Base-by-base conservation (phyloP, 306 rosid species). In the Vigna hirtella region DNA sequence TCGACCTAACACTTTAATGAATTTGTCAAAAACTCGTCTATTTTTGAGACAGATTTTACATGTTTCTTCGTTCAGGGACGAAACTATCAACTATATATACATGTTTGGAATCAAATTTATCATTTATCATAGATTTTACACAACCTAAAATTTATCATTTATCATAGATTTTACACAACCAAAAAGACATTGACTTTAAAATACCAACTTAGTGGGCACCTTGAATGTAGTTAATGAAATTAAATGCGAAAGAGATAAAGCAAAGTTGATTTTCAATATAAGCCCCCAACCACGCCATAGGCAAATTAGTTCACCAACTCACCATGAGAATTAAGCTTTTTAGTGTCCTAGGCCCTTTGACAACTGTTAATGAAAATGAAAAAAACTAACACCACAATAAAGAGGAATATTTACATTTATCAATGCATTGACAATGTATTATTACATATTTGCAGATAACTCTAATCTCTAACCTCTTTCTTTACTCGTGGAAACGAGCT, bases 381-480 rank as follows among this genome's bases (percentile, higher is more conserved):
- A 30, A 20, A 24, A 70, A 42, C 28, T 14, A 7, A 32, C 34
- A 52, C 24, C 28, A 38, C n/a, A 26, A 62, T 63, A 5, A 53
- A 77, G 70, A 82, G 58, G 30, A 76, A 70, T 77, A 77, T 82
- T 20, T 32, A 77, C 70, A 71, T 6, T 76, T 61, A 66, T 8
- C 34, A 61, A 57, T 79, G 34, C 74, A 61, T 69, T 70, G 36
- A 68, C 10, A 30, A 74, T 61, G 70, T 62, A 79, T 55, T 42
- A 45, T 69, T 70, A 53, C 75, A 68, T 79, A 74, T 79, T 68
- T 79, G 87, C 78, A 69, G 50, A 49, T 83, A 12, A 57, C 34
- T 56, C 72, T 73, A 73, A 52, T 43, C 70, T 82, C 68, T 69
- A 70, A 76, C 50, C 20, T 24, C 47, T 9, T 8, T 40, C 43